Base-by-base conservation (phyloP, 2,329 filamentous ascomycete genomes). In the Talaromyces sp. region DNA sequence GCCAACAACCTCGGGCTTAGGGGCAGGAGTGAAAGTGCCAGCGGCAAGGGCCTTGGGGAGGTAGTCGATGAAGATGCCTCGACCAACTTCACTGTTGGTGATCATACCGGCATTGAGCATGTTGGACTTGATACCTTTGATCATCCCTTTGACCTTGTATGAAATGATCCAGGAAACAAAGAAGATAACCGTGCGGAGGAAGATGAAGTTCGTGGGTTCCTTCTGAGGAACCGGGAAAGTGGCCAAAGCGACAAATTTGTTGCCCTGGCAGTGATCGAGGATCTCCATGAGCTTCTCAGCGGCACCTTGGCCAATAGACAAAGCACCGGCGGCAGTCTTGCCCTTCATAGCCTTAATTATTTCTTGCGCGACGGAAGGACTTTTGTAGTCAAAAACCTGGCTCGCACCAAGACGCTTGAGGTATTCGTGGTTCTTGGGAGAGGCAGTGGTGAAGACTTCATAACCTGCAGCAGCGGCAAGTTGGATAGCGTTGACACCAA, bases 361-460 rank as follows among this genome's bases (percentile, higher is more conserved):
- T 3, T 66, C 63, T 7, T 48, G 45, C 1, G 61, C 63, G n/a
- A 62, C 61, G 3, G 43, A 45, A 13, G 65, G n/a, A n/a, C 69
- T 66, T 37, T 63, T 60, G 19, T 64, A 64, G 41, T 60, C 80
- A 54, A 81, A 80, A 0, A 78, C 77, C 2, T 76, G 54, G 24
- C 31, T 56, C 14, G 60, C 60, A 39, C 65, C 60, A 9, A 64
- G 56, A 14, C 41, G 16, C 27, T 60, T 60, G 11, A 87, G 77
- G 35, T 73, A 72, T 35, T 82, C 69, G 0, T 82, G 80, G 71
- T 87, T 87, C 7, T 78, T 78, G 13, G 82, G 79, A 0, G 80
- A 82, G 0, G 81, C 84, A 0, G 83, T 85, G 0, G 84, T 88
- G 41, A 88, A 82, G 1, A 86, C 81, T 1, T 62, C 77, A 2